These are phyloP conservation scores for Diaporthe aspalathi DNA, from an alignment of 2,329 filamentous ascomycete species.

Conservation along the genomic window DNA sequence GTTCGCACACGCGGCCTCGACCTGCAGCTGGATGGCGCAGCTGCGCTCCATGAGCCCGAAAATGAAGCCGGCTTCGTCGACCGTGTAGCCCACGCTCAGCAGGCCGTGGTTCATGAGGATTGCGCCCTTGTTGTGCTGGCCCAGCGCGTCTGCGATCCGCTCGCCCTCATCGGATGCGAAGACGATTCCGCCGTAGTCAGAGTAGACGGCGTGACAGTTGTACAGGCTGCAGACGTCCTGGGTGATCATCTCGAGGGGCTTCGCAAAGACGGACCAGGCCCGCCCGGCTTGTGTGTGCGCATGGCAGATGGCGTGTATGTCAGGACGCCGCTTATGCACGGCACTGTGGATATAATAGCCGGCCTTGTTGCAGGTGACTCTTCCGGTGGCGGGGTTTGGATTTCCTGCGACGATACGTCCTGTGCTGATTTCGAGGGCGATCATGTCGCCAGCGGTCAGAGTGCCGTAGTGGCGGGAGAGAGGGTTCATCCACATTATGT, in stretches of 20 bases:
- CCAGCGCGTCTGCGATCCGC: constrained; percentile 72
- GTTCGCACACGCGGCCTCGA: constrained; percentile 71
- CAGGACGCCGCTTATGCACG: constrained; percentile 72
- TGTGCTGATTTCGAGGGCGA: constrained; percentile 66
- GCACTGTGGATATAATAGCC: constrained; percentile 78
- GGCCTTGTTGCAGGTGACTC: constrained; percentile 68
- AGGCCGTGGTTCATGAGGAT: constrained; percentile 80
- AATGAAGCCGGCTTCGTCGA: constrained; percentile 79
- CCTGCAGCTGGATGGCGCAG: constrained; percentile 74
- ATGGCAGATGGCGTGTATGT: constrained; percentile 76
- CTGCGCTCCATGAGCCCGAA: constrained; percentile 76
- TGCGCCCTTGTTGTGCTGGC: constrained; percentile 66
- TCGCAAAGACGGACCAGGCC: constrained; percentile 74
- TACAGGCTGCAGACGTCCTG: constrained; percentile 76
- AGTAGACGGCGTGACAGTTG: constrained; percentile 70
- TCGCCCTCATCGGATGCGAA: constrained; percentile 73
- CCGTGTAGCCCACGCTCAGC: constrained; percentile 75
- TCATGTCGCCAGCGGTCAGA: constrained; percentile 75
- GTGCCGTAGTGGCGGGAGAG: constrained; percentile 74
- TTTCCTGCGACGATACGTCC: constrained; percentile 75
- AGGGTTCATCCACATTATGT: constrained; percentile 78
- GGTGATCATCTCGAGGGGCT: constrained; percentile 76
- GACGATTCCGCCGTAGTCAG: constrained; percentile 66
- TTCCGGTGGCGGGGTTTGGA: constrained; percentile 55
- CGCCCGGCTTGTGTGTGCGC: constrained; percentile 74